Percentiles rank a stretch among this genome's conserved stretches.
Evolutionary conservation across 192 early-diverging fungal genomes (phyloP).

Genomic region (Rhizoclosmatium sp.): DNA sequence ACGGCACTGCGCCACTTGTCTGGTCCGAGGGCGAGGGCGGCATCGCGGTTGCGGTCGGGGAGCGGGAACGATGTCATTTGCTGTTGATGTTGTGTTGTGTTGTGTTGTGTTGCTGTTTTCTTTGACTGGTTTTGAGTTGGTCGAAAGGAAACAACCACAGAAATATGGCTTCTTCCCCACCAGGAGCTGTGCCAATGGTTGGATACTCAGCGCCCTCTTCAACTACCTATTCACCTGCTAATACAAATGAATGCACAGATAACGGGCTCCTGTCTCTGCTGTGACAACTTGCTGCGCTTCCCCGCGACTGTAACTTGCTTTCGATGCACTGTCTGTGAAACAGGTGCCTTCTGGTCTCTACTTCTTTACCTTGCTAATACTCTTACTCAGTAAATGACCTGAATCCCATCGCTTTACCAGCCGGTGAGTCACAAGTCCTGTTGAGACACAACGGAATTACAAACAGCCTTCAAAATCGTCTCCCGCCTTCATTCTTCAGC

Average conservation of each 20-base stretch:
- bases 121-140: neutral
- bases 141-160: neutral
- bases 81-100: too few species aligned
- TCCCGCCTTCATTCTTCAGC: too few species aligned
- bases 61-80: too few species aligned
- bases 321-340: conserved; percentile 91
- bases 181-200: neutral
- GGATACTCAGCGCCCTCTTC: neutral
- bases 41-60: too few species aligned
- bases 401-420: conserved; percentile 18
- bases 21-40: too few species aligned
- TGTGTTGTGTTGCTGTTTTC: neutral
- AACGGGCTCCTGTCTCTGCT: conserved; percentile 51
- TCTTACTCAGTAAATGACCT: conserved; percentile 42
- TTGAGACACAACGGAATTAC: too few species aligned
- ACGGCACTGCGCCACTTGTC: neutral
- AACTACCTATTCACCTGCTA: neutral
- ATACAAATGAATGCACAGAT: conserved; percentile 28
- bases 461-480: too few species aligned
- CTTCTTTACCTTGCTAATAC: neutral
- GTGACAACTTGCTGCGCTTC: conserved; percentile 74
- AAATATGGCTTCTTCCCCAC: neutral
- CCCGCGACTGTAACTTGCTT: conserved; percentile 78
- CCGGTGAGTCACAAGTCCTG: neutral
- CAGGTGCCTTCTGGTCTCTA: conserved; percentile 39